phyloP scores from a whole-genome alignment of 306 rosid genomes.

The Hippophae tibetana region DNA sequence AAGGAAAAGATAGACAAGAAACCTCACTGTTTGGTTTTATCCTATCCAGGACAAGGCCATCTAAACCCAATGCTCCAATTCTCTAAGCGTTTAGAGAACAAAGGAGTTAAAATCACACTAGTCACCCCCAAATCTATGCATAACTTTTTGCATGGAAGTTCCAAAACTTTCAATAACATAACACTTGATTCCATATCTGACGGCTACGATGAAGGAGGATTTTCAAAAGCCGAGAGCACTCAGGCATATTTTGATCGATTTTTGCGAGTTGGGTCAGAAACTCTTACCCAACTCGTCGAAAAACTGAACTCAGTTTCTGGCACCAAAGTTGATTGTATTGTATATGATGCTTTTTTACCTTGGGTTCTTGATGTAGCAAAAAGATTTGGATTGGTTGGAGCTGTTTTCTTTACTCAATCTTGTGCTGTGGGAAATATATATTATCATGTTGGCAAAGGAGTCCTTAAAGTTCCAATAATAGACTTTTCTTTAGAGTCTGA shows the following conservation, averaged over 20 bases:
- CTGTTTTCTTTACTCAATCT: constrained; percentile 41
- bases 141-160: neutral
- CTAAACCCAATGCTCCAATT: constrained; percentile 27
- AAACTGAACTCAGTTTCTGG: constrained; percentile 12
- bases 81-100: constrained; percentile 22
- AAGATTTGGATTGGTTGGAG: constrained; percentile 31
- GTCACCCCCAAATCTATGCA: constrained; percentile 4
- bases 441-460: constrained; percentile 27
- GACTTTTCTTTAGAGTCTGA: neutral
- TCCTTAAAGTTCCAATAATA: constrained; percentile 24
- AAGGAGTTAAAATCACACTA: constrained; percentile 15
- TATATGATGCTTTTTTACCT: constrained; percentile 31
- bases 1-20: too few species aligned
- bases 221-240: constrained; percentile 13
- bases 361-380: constrained; percentile 45
- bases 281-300: constrained; percentile 27
- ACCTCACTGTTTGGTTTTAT: too few species aligned
- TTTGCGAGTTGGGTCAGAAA: constrained; percentile 18
- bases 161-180: neutral
- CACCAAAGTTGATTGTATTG: constrained; percentile 26
- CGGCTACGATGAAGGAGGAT: constrained; percentile 44
- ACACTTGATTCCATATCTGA: constrained; percentile 42
- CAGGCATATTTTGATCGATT: constrained; percentile 23
- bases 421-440: constrained; percentile 32
- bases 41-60: constrained; percentile 6